A percentile compares a stretch with the other conserved stretches of the same genome.
Evolutionary conservation across 345 rosid species (phyloP).

Genomic region (Lepidium didymum): DNA sequence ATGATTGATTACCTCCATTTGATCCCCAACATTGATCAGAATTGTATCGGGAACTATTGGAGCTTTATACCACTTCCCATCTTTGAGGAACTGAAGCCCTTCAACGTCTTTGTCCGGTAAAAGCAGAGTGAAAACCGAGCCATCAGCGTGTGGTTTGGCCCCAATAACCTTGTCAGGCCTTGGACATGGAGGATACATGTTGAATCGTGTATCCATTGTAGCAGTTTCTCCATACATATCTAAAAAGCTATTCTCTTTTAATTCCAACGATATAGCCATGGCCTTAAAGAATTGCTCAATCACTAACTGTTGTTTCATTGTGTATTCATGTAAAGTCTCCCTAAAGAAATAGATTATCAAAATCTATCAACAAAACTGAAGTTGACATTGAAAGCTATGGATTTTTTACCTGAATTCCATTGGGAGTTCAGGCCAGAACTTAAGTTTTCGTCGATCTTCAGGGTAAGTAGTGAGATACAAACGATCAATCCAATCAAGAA

Average conservation of each 20-base stretch:
- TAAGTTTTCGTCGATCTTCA: constrained; percentile 35
- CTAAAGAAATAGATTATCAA: constrained; percentile 10
- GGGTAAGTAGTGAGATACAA: constrained; percentile 44
- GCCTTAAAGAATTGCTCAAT: constrained; percentile 33
- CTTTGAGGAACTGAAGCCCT: constrained; percentile 47
- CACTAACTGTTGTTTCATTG: constrained; percentile 19
- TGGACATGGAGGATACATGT: constrained; percentile 55
- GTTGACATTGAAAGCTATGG: not conserved
- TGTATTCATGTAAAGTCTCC: constrained; percentile 33
- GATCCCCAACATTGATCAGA: constrained; percentile 52
- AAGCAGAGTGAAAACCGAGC: constrained; percentile 47
- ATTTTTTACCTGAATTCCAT: constrained; percentile 37
- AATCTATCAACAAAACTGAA: not conserved
- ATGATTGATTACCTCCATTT: constrained; percentile 33
- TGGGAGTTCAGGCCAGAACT: constrained; percentile 60
- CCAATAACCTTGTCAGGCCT: constrained; percentile 49
- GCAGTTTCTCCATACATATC: constrained; percentile 39
- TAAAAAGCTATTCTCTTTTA: constrained; percentile 41
- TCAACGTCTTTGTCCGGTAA: constrained; percentile 46
- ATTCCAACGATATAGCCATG: constrained; percentile 44
- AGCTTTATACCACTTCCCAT: constrained; percentile 44
- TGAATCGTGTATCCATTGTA: constrained; percentile 40
- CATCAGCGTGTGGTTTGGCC: constrained; percentile 54
- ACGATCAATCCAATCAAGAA: constrained; percentile 68
- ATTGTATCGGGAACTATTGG: constrained; percentile 41